Evolutionary conservation across 768 basidiomycete species (phyloP).

Genomic region (Kwoniella heveanensis): DNA sequence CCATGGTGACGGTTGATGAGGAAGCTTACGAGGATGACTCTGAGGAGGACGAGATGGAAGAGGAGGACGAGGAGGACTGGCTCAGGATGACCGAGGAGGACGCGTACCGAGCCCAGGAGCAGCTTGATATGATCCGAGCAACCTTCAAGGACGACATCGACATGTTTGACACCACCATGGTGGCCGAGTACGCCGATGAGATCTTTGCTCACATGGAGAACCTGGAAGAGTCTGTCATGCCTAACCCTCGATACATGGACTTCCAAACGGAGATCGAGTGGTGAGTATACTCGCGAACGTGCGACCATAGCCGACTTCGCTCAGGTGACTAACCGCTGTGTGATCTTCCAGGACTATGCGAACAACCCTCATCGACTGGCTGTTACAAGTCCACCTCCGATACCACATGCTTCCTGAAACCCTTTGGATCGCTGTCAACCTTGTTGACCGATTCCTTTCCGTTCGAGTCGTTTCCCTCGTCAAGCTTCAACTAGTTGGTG

Average conservation of each 20-base stretch:
- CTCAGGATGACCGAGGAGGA: slow-evolving; percentile 55
- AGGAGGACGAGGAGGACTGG: slow-evolving; percentile 59
- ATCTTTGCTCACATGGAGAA: slow-evolving; percentile 95
- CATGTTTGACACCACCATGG: slow-evolving; percentile 87
- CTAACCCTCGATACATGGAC: slow-evolving; percentile 88
- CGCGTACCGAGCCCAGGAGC: slow-evolving; percentile 49
- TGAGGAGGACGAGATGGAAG: slow-evolving; percentile 48
- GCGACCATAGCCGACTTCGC: no score
- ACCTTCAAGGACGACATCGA: slow-evolving; percentile 73
- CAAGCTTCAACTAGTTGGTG: slow-evolving; percentile 93
- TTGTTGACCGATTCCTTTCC: slow-evolving; percentile 88
- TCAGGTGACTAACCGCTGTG: not conserved
- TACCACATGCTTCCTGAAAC: slow-evolving; percentile 99
- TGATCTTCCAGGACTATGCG: slow-evolving; percentile 82
- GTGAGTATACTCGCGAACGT: slow-evolving; percentile 31
- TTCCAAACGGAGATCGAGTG: slow-evolving; percentile 81
- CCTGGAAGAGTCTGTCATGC: slow-evolving; percentile 79
- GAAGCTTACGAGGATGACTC: slow-evolving; percentile 53
- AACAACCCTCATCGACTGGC: slow-evolving; percentile 95
- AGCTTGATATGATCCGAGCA: slow-evolving; percentile 68
- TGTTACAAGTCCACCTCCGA: slow-evolving; percentile 92
- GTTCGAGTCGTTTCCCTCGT: slow-evolving; percentile 82
- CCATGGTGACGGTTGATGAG: slow-evolving; percentile 63
- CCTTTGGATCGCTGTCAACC: slow-evolving; percentile 97
- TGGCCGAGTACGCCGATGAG: slow-evolving; percentile 97